Evolutionary conservation across 176 grass and related monocot species (phyloP).

Genomic region (Thinopyrum elongatum): DNA sequence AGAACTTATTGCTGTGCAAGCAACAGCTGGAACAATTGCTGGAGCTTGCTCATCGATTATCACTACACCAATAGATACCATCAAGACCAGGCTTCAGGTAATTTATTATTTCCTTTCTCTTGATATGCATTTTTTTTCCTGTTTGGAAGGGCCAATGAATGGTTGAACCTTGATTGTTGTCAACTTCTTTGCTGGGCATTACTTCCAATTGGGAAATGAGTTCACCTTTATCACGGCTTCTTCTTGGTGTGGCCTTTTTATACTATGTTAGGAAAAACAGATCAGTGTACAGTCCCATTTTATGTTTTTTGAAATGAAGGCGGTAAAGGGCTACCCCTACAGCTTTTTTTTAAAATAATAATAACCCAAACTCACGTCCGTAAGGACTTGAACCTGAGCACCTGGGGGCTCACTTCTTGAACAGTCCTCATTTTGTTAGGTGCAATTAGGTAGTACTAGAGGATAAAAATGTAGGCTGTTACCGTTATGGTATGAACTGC

Average conservation of each 20-base stretch:
- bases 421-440: not conserved
- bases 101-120: slow-evolving; percentile 2
- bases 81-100: slow-evolving; percentile 96
- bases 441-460: not conserved
- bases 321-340: too few species aligned
- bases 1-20: slow-evolving; percentile 84
- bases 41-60: slow-evolving; percentile 96
- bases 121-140: slow-evolving; percentile 3
- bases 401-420: not conserved
- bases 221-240: not conserved
- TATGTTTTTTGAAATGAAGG: too few species aligned
- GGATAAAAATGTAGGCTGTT: not conserved
- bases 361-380: too few species aligned
- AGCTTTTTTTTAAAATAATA: too few species aligned
- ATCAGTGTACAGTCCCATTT: not conserved
- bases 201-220: not conserved
- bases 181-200: slow-evolving; percentile 1
- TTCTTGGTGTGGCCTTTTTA: not conserved
- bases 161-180: not conserved
- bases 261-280: not conserved
- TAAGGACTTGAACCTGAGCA: not conserved
- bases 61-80: slow-evolving; percentile 93
- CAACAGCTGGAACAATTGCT: slow-evolving; percentile 83
- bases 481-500: not conserved
- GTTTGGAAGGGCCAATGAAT: not conserved